Base-by-base conservation (phyloP, 1,284 basidiomycete genomes). In the Ustilago loliicola region DNA sequence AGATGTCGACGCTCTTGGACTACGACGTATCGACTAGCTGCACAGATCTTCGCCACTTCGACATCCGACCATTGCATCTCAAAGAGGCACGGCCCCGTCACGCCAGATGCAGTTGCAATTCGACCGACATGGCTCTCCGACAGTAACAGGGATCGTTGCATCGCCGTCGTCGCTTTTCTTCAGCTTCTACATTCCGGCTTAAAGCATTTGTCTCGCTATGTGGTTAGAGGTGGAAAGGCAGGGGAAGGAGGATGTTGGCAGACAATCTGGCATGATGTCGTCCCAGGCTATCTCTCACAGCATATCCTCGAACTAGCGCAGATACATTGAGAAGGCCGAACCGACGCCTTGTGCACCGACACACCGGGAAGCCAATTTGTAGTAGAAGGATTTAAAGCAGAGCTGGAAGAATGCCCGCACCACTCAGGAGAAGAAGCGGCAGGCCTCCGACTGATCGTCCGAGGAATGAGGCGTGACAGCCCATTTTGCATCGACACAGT, bases 21-120 rank as follows among this genome's bases (percentile, higher is more conserved):
- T 42, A 27, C 55, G 61, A 65, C 52, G 23, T 19, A 42, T 45
- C 47, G 62, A 66, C 50, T 17, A n/a, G 61, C 68, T 65, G 68
- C 63, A 63, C 65, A 63, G 67, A 34, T 32, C 17, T 29, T 42
- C 51, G 50, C 62, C 67, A 25, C 40, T 29, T 30, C 48, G 40
- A 48, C 53, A 11, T 45, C 11, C 34, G n/a, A 21, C n/a, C 29
- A 48, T 29, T 23, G 23, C 29, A 55, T 17, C 10, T n/a, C 27
- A 21, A 38, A 11, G 15, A 27, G n/a, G 7, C 21, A 19, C 15
- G 21, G 4, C 38, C 25, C 21, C 34, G 15, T n/a, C 19, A 29
- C 3, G 27, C 21, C 11, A 45, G 42, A 45, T 21, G 42, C 42
- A 17, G 42, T 45, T 45, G n/a, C n/a, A 11, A 21, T 8, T 23